Percentiles rank a stretch among this genome's conserved stretches.
These are phyloP conservation scores for Plectranthus barbatus DNA, from an alignment of 257 asterid genomes.

Conservation along the genomic window DNA sequence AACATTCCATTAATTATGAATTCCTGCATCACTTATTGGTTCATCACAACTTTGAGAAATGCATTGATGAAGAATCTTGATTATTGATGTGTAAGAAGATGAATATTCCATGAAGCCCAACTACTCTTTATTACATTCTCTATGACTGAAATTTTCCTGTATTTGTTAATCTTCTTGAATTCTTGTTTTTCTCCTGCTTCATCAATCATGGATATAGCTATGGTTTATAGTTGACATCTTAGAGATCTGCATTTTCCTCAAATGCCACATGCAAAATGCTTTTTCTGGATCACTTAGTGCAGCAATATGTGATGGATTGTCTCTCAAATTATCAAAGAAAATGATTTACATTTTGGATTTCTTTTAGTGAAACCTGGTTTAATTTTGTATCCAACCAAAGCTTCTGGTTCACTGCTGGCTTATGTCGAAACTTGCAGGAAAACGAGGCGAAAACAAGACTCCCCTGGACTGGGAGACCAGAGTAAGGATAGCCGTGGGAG, in stretches of 20 bases:
- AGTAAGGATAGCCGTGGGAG: conserved; percentile 59
- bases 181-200: background rate
- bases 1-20: background rate
- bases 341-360: too few species aligned
- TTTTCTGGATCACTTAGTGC: too few species aligned
- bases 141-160: too few species aligned
- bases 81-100: background rate
- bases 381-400: too few species aligned
- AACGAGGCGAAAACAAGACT: conserved; percentile 39
- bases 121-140: background rate
- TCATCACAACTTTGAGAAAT: background rate
- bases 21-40: background rate
- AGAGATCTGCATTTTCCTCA: background rate
- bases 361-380: background rate
- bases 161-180: too few species aligned
- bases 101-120: background rate
- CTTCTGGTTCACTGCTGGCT: background rate
- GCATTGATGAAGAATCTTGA: background rate
- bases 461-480: conserved; percentile 69
- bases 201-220: background rate
- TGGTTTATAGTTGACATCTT: background rate
- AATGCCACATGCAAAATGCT: too few species aligned
- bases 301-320: too few species aligned
- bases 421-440: conserved; percentile 36
- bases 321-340: too few species aligned